Percentiles rank a stretch among this genome's conserved stretches.
Evolutionary conservation across 441 rosid genomes (phyloP).

Genomic region (Euphorbia celastroides): DNA sequence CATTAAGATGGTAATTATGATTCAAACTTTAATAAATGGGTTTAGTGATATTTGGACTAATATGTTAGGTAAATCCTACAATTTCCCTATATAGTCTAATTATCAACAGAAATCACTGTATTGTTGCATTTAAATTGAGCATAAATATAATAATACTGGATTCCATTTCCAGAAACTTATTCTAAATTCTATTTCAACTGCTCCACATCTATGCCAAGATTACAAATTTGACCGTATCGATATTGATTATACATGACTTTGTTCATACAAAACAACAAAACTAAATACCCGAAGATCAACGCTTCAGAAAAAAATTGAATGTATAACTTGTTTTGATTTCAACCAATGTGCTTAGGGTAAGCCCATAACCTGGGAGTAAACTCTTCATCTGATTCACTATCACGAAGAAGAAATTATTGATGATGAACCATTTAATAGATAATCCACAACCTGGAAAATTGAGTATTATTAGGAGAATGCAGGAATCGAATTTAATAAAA

Average conservation of each 20-base stretch:
- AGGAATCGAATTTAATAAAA: neutral
- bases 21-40: too few relatives aligned
- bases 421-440: slow-evolving; percentile 36
- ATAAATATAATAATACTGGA: too few relatives aligned
- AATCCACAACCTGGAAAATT: slow-evolving; percentile 48
- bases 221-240: too few relatives aligned
- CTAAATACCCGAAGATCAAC: neutral
- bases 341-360: slow-evolving; percentile 27
- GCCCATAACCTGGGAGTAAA: slow-evolving; percentile 53
- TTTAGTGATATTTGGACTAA: too few relatives aligned
- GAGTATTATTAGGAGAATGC: neutral
- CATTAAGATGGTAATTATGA: too few relatives aligned
- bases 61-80: too few relatives aligned
- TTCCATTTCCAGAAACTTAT: too few relatives aligned
- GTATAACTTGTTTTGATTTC: neutral
- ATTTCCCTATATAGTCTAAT: too few relatives aligned
- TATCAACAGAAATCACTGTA: too few relatives aligned
- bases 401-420: slow-evolving; percentile 36
- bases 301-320: neutral
- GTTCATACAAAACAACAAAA: neutral
- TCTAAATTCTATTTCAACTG: too few relatives aligned
- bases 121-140: too few relatives aligned
- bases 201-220: too few relatives aligned
- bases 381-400: slow-evolving; percentile 53
- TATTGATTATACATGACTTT: neutral